A percentile compares a stretch with the other conserved stretches of the same genome.
phyloP scores from a whole-genome alignment of 495 filamentous ascomycete genomes.

The Collariella sp. region DNA sequence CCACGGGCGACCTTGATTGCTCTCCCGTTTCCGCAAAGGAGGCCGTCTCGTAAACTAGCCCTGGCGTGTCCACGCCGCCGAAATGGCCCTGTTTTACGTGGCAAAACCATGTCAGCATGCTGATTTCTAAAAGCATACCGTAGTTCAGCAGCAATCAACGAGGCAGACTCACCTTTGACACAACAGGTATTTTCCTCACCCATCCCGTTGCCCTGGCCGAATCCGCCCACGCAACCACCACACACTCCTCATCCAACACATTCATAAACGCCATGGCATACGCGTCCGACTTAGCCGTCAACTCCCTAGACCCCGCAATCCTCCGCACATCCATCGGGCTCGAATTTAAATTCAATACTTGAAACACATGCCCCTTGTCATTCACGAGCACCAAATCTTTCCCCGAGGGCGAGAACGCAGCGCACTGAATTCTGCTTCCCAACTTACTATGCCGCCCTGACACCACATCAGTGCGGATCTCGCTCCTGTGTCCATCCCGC shows the following conservation, averaged over 20 bases:
- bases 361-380: slow-evolving; percentile 31
- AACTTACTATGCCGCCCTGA: slow-evolving; percentile 23
- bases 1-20: neutral
- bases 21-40: neutral
- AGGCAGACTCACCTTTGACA: slow-evolving; percentile 1
- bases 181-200: slow-evolving; percentile 27
- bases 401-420: slow-evolving; percentile 28
- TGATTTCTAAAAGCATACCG: no score
- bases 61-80: neutral
- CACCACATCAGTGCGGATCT: slow-evolving; percentile 19
- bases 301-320: slow-evolving; percentile 23
- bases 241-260: slow-evolving; percentile 25
- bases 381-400: slow-evolving; percentile 30
- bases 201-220: slow-evolving; percentile 19
- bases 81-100: neutral
- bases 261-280: slow-evolving; percentile 31
- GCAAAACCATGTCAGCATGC: no score
- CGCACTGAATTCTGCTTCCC: slow-evolving; percentile 28
- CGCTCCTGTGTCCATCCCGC: slow-evolving; percentile 24
- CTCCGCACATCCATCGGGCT: slow-evolving; percentile 25
- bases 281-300: slow-evolving; percentile 25
- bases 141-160: no score
- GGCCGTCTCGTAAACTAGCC: neutral
- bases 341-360: slow-evolving; percentile 28
- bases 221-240: slow-evolving; percentile 32